Conservation (phyloP, 768 basidiomycete genomes). For the Trametes maxima region DNA sequence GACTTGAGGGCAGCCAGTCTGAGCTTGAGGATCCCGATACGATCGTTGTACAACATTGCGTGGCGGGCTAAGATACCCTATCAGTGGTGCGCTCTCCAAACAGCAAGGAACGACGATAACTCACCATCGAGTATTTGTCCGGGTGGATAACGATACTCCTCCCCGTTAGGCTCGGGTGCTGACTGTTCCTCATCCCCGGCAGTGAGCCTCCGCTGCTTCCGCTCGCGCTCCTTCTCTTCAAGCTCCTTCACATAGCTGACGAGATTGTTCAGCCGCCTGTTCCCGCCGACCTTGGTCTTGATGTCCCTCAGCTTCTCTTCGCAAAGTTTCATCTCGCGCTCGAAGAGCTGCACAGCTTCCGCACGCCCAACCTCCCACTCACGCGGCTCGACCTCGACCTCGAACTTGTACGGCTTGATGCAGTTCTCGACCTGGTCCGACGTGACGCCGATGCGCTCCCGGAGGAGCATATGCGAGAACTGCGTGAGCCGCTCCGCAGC, state of each 20-base stretch:
- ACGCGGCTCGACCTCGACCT: constrained; percentile 88
- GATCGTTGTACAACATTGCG: constrained; percentile 85
- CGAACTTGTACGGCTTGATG: constrained; percentile 99
- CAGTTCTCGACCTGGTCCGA: constrained; percentile 99
- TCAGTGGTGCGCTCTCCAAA: background rate
- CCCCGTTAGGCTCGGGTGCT: constrained; percentile 45
- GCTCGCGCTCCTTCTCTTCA: constrained; percentile 76
- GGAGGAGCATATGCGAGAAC: constrained; percentile 90
- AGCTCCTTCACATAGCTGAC: constrained; percentile 79
- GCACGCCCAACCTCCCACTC: constrained; percentile 91
- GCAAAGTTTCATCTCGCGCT: constrained; percentile 82
- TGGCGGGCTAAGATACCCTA: constrained; percentile 68
- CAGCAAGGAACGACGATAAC: constrained; percentile 26
- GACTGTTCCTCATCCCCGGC: constrained; percentile 39
- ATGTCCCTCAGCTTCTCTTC: constrained; percentile 88
- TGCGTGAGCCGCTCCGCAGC: constrained; percentile 89
- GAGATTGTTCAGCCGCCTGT: constrained; percentile 73
- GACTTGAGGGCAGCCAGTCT: constrained; percentile 86
- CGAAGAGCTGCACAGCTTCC: constrained; percentile 75
- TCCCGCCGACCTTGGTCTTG: constrained; percentile 84
- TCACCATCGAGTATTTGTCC: constrained; percentile 91
- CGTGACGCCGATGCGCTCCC: constrained; percentile 92
- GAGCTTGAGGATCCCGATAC: constrained; percentile 80
- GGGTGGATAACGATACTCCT: constrained; percentile 89
- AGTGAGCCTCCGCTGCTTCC: constrained; percentile 53